Evolutionary conservation across 495 filamentous ascomycete genomes (phyloP).

Genomic region (Hypoxylon trugodes): DNA sequence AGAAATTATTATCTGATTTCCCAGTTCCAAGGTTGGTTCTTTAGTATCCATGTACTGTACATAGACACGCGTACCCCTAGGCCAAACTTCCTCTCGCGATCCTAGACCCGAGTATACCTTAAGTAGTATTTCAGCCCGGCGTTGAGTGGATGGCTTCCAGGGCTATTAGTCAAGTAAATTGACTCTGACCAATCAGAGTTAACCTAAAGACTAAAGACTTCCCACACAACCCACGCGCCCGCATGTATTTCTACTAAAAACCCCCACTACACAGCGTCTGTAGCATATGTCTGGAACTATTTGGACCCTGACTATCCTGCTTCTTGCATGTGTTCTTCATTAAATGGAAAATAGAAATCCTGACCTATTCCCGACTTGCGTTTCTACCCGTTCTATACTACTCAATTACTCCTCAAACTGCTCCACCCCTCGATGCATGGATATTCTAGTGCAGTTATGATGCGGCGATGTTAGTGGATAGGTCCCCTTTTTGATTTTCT

Average conservation of each 20-base stretch:
- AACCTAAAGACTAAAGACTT: background rate
- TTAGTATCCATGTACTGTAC: constrained; percentile 27
- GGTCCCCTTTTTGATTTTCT: constrained; percentile 11
- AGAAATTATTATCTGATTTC: constrained; percentile 27
- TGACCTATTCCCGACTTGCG: constrained; percentile 11
- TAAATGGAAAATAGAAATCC: constrained; percentile 17
- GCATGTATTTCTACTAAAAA: constrained; percentile 15
- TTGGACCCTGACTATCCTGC: constrained; percentile 29
- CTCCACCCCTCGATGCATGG: no score
- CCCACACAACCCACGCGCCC: constrained; percentile 26
- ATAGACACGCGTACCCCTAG: constrained; percentile 3
- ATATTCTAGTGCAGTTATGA: background rate
- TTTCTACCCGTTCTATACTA: constrained; percentile 11
- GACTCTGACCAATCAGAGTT: constrained; percentile 12
- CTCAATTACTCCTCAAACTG: background rate
- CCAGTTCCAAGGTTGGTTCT: constrained; percentile 10
- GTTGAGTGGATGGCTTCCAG: constrained; percentile 31
- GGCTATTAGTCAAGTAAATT: constrained; percentile 36
- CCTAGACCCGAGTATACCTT: constrained; percentile 27
- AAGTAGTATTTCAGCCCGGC: constrained; percentile 18
- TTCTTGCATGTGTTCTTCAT: constrained; percentile 24
- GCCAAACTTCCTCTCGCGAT: background rate
- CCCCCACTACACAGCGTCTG: no score
- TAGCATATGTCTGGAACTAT: constrained; percentile 16
- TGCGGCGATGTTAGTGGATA: background rate